Evolutionary conservation across 106 monocot genomes (phyloP).

Genomic region (Chionographis japonica): DNA sequence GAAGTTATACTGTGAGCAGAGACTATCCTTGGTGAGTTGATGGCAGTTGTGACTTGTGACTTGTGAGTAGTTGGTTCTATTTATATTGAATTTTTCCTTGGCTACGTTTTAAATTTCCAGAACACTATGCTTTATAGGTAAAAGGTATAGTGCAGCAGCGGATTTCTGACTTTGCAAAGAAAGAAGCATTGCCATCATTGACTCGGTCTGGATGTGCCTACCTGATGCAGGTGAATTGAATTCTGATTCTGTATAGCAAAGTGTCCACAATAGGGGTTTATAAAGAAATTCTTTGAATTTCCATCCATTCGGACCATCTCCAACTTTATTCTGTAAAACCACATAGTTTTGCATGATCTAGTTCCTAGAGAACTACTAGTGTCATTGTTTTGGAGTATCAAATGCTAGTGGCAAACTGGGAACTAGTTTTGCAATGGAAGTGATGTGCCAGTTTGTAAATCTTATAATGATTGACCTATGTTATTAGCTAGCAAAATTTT

Average conservation of each 20-base stretch:
- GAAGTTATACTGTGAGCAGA: constrained; percentile 90
- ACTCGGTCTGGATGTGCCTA: constrained; percentile 99
- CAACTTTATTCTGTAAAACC: too few species aligned
- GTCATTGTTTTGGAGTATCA: neutral
- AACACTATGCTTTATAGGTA: constrained; percentile 38
- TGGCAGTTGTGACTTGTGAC: constrained; percentile 6
- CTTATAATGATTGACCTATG: too few species aligned
- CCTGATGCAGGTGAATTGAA: constrained; percentile 69
- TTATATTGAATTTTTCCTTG: neutral
- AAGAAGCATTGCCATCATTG: constrained; percentile 76
- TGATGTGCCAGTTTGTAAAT: too few species aligned
- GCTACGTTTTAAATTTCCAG: neutral
- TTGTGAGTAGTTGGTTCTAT: neutral
- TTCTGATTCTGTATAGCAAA: neutral
- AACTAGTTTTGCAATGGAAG: too few species aligned
- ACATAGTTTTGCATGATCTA: too few species aligned
- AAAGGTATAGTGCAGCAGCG: constrained; percentile 90
- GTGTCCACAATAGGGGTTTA: neutral
- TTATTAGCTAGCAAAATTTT: too few species aligned
- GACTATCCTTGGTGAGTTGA: constrained; percentile 68
- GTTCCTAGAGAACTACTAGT: too few species aligned
- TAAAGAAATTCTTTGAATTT: too few species aligned
- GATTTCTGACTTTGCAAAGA: constrained; percentile 80
- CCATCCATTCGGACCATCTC: too few species aligned
- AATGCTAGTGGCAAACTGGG: too few species aligned